Percentiles rank a stretch among this genome's conserved stretches.
These are phyloP conservation scores for Diaporthe citri DNA, from an alignment of 2,329 filamentous ascomycete species.

Conservation along the genomic window DNA sequence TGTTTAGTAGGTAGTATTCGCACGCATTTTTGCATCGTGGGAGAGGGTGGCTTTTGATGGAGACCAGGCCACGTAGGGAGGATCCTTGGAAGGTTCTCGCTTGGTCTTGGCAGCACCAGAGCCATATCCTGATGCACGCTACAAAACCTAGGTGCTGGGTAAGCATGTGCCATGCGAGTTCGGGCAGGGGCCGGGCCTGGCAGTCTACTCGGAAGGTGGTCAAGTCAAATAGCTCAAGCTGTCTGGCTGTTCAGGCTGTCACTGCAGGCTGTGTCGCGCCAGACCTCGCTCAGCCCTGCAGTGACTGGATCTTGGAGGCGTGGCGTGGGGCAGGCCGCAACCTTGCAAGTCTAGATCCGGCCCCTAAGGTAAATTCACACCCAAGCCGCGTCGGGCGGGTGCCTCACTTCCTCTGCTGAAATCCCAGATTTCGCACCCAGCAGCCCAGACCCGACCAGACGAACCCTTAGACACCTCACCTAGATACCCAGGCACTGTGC, in stretches of 20 bases:
- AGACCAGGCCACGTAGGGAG: constrained; percentile 13
- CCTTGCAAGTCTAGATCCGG: constrained; percentile 15
- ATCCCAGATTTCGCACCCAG: constrained; percentile 25
- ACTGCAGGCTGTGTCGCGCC: constrained; percentile 8
- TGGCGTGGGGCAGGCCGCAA: constrained; percentile 24
- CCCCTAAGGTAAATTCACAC: constrained; percentile 20
- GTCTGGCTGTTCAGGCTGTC: not conserved
- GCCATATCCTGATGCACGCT: not conserved
- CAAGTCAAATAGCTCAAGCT: not conserved
- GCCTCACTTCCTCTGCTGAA: constrained; percentile 8
- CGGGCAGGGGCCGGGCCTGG: not conserved
- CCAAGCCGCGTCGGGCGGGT: constrained; percentile 11
- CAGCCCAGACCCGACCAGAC: not conserved
- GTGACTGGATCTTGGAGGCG: constrained; percentile 18
- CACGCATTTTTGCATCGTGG: not conserved
- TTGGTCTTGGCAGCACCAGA: constrained; percentile 24
- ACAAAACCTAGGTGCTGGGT: not conserved
- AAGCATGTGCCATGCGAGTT: not conserved
- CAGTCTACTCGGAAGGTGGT: not conserved
- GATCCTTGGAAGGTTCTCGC: constrained; percentile 16
- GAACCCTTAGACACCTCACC: not conserved
- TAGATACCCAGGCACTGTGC: constrained; percentile 28
- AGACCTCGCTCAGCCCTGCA: constrained; percentile 31
- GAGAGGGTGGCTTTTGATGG: not conserved
- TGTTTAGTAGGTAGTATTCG: not conserved